Evolutionary conservation across 1,284 basidiomycete genomes (phyloP).

Genomic region (Tetrapyrgos nigripes): DNA sequence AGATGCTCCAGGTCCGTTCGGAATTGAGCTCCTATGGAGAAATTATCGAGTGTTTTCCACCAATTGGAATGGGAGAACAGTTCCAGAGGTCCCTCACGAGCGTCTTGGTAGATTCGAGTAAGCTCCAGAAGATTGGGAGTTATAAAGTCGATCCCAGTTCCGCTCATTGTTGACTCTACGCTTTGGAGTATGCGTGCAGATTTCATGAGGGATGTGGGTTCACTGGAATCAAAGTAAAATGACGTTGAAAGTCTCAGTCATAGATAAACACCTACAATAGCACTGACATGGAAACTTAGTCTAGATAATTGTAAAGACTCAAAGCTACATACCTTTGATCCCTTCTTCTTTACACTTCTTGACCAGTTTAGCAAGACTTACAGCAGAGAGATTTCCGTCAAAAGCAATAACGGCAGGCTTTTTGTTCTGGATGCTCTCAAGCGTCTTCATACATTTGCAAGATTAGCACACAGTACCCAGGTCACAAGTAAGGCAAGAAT

Average conservation of each 20-base stretch:
- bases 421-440: conserved; percentile 47
- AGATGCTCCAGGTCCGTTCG: conserved; percentile 69
- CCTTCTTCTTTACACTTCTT: conserved; percentile 49
- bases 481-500: no score
- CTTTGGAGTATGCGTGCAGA: conserved; percentile 66
- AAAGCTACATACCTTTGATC: conserved; percentile 57
- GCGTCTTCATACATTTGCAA: conserved; percentile 44
- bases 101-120: conserved; percentile 63
- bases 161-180: conserved; percentile 22
- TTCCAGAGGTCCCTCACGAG: conserved; percentile 49
- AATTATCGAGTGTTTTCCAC: conserved; percentile 69
- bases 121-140: conserved; percentile 88
- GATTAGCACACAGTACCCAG: no score
- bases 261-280: conserved; percentile 58
- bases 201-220: conserved; percentile 91
- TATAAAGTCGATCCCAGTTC: conserved; percentile 66
- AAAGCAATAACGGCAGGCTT: conserved; percentile 72
- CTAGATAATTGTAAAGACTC: conserved; percentile 2
- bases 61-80: conserved; percentile 61
- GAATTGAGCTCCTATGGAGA: conserved; percentile 69
- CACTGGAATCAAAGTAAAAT: conserved; percentile 45
- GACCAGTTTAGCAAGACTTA: conserved; percentile 60
- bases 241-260: background rate
- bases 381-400: conserved; percentile 81
- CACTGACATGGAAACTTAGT: conserved; percentile 40